A percentile compares a stretch with the other conserved stretches of the same genome.
Conservation (phyloP, 768 basidiomycete genomes). For the Lactifluus piperatus region DNA sequence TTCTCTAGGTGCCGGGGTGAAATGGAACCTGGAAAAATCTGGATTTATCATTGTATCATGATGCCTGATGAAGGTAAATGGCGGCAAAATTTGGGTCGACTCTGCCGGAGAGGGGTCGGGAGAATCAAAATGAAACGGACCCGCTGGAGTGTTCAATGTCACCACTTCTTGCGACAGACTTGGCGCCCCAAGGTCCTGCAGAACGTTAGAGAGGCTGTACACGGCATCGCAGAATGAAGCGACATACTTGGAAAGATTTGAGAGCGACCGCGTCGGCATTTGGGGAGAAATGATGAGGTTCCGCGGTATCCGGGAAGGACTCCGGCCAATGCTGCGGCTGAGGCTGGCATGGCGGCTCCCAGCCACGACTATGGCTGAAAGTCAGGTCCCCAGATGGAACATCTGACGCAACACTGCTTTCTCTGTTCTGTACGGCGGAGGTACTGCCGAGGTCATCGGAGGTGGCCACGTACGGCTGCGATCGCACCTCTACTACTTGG, state of each 20-base stretch:
- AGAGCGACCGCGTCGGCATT: neutral
- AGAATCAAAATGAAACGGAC: conserved; percentile 10
- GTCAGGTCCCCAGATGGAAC: neutral
- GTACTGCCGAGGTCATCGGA: neutral
- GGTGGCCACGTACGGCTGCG: neutral
- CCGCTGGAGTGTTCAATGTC: neutral
- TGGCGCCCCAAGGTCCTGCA: neutral
- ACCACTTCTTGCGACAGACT: neutral
- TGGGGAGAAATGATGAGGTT: neutral
- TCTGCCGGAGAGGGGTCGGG: conserved; percentile 7
- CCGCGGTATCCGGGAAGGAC: neutral
- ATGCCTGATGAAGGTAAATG: conserved; percentile 4
- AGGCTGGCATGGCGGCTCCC: neutral
- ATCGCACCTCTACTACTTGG: neutral
- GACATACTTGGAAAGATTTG: neutral
- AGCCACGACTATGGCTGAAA: neutral
- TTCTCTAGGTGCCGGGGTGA: neutral
- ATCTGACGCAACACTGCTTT: neutral
- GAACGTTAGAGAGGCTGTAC: neutral
- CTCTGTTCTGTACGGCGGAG: neutral
- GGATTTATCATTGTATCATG: neutral
- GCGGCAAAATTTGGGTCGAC: neutral
- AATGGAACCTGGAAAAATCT: neutral
- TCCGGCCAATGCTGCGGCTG: conserved; percentile 4
- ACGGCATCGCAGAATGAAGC: neutral